Percentiles rank a stretch among this genome's conserved stretches.
Evolutionary conservation across 495 filamentous ascomycete genomes (phyloP).

Genomic region (Beverwykella pulmonaria): DNA sequence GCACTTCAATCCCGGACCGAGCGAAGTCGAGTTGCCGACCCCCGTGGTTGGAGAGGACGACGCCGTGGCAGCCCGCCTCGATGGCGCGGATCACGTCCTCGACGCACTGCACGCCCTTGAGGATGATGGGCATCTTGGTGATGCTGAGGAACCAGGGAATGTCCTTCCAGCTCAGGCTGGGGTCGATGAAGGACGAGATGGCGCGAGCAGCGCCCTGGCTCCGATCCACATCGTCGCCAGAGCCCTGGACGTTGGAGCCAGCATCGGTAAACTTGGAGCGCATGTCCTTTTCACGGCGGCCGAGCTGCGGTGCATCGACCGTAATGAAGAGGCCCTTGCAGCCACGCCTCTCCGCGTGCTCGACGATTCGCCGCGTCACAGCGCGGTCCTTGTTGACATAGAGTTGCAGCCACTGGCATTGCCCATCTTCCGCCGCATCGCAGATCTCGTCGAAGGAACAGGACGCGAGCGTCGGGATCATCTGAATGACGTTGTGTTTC

Average conservation of each 20-base stretch:
- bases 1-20: constrained; percentile 85
- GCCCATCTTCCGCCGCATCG: constrained; percentile 76
- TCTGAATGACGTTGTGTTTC: constrained; percentile 87
- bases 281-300: constrained; percentile 94
- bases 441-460: constrained; percentile 97
- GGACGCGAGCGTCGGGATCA: constrained; percentile 97
- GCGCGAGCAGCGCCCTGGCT: constrained; percentile 89
- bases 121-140: constrained; percentile 93
- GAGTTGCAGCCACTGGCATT: constrained; percentile 95
- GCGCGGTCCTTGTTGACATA: constrained; percentile 97
- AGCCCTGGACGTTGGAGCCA: constrained; percentile 79
- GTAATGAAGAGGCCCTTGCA: constrained; percentile 98
- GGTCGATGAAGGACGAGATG: constrained; percentile 96
- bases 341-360: constrained; percentile 87
- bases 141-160: constrained; percentile 92
- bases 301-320: constrained; percentile 94
- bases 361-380: constrained; percentile 86
- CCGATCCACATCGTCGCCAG: constrained; percentile 70
- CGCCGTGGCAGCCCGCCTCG: constrained; percentile 82
- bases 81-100: constrained; percentile 90
- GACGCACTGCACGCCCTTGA: constrained; percentile 95
- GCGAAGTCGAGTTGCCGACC: constrained; percentile 96
- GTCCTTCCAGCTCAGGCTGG: constrained; percentile 84
- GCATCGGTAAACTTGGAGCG: constrained; percentile 85
- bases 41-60: constrained; percentile 96